phyloP scores from a whole-genome alignment of 2,329 filamentous ascomycete species.

The Endocalyx cinctus region DNA sequence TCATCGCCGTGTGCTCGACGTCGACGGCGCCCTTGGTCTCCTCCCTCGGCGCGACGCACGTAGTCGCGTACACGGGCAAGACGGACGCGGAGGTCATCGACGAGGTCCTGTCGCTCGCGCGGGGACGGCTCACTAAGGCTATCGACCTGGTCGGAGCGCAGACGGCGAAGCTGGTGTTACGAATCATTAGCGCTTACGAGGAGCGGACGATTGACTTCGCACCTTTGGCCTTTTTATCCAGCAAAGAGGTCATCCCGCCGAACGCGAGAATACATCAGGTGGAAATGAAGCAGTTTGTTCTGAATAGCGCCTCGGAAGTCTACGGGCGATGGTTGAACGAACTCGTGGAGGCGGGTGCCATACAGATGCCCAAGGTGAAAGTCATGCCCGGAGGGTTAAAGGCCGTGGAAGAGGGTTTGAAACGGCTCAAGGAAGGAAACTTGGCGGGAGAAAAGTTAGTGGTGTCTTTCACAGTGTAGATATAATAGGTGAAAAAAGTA shows the following conservation, averaged over 20 bases:
- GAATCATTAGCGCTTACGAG: constrained; percentile 19
- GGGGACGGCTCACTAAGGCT: constrained; percentile 25
- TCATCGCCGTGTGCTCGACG: constrained; percentile 31
- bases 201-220: constrained; percentile 26
- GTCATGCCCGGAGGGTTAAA: constrained; percentile 29
- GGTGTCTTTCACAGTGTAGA: no score
- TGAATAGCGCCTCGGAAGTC: constrained; percentile 21
- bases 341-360: constrained; percentile 22
- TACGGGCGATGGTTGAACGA: constrained; percentile 28
- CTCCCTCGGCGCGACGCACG: constrained; percentile 27
- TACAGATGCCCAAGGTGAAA: constrained; percentile 26
- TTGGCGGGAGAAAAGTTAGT: constrained; percentile 30
- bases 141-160: constrained; percentile 33
- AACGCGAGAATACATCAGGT: constrained; percentile 30
- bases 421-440: constrained; percentile 29
- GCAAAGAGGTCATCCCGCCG: constrained; percentile 17
- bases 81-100: constrained; percentile 26
- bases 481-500: no score
- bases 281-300: constrained; percentile 36
- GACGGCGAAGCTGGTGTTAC: constrained; percentile 26
- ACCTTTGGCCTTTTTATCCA: constrained; percentile 31
- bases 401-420: constrained; percentile 25
- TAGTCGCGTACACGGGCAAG: constrained; percentile 29
- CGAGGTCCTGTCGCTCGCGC: constrained; percentile 24
- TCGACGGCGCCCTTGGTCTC: constrained; percentile 24